A percentile compares a stretch with the other conserved stretches of the same genome.
These are phyloP conservation scores for Mycosarcoma mackinlayi DNA, from an alignment of 1,284 basidiomycete genomes.

Conservation along the genomic window DNA sequence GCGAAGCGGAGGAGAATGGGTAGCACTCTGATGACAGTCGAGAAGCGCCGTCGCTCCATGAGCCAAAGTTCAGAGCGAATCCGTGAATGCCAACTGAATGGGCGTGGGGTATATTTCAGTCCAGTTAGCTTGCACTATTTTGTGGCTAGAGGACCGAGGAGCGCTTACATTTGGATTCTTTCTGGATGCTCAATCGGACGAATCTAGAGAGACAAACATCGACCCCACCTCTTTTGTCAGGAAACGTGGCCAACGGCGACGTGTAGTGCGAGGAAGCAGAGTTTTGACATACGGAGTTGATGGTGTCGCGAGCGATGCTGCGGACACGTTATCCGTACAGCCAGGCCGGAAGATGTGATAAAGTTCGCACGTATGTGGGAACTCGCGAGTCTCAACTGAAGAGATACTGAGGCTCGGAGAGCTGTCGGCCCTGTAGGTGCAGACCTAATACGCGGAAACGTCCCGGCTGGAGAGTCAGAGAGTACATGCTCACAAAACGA, in stretches of 20 bases:
- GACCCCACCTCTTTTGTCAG: neutral
- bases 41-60: neutral
- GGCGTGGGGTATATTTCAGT: neutral
- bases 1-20: slow-evolving; percentile 6
- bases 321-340: neutral
- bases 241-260: no score
- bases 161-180: slow-evolving; percentile 16
- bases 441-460: slow-evolving; percentile 13
- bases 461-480: neutral
- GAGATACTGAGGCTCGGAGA: neutral
- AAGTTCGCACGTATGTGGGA: neutral
- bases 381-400: neutral
- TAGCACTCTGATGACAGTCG: neutral
- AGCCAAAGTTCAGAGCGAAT: slow-evolving; percentile 15
- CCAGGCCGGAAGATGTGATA: slow-evolving; percentile 17
- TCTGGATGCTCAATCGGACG: slow-evolving; percentile 10
- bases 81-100: slow-evolving; percentile 13
- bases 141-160: no score
- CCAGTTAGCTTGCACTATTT: no score
- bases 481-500: neutral
- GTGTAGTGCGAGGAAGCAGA: neutral
- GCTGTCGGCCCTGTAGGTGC: slow-evolving; percentile 14
- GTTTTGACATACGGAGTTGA: slow-evolving; percentile 14
- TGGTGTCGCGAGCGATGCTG: neutral
- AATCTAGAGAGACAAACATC: slow-evolving; percentile 4